Base-by-base conservation (phyloP, 2,329 filamentous ascomycete species). In the Microcyclospora pomicola region DNA sequence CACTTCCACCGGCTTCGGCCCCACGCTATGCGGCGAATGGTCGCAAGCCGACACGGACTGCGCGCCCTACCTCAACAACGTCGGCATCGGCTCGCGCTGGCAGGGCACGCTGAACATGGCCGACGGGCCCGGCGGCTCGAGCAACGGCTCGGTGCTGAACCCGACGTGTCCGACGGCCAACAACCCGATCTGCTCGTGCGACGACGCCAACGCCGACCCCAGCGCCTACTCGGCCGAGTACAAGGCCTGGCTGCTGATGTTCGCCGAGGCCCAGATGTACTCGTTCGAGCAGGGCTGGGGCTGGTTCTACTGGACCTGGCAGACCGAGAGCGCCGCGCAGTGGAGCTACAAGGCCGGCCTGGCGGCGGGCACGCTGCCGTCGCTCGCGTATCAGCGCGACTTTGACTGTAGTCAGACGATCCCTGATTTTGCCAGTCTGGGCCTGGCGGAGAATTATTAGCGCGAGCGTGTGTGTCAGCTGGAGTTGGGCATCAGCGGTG, bases 241-340 rank as follows among this genome's bases (percentile, higher is more conserved):
- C 64, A 94, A 91, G 64, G 65, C 77, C 49, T 96, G 88, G 62
- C 67, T 98, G 45, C 73, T 75, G 47, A 83, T 82, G 62, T 96
- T 96, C 62, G 91, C 91, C 5, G 80, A 94, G 62, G 91, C 87
- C 38, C 91, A 98, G 65, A 98, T 98, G 84, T 71, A 80, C 50
- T 83, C 79, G 42, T 98, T 96, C 55, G 88, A 96, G 61, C 77
- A 80, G 45, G 85, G 83, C 5, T 91, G 82, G 80, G 91, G 91
- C 35, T 98, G 91, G 91, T 95, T 93, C 65, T 98, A 98, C 64
- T 98, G 91, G 91, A 96, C 87, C 27, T 93, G 91, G 88, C 75
- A 86, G 62, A 94, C 88, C 24, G 88, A 96, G 66, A 70, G 63
- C 47, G 78, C 82, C 35, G 69, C 77, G 42, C 85, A 95, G 63